Evolutionary conservation across 768 basidiomycete genomes (phyloP), one percentile per base, ranked within the genome.

Genomic region (Butyriboletus loyo): DNA sequence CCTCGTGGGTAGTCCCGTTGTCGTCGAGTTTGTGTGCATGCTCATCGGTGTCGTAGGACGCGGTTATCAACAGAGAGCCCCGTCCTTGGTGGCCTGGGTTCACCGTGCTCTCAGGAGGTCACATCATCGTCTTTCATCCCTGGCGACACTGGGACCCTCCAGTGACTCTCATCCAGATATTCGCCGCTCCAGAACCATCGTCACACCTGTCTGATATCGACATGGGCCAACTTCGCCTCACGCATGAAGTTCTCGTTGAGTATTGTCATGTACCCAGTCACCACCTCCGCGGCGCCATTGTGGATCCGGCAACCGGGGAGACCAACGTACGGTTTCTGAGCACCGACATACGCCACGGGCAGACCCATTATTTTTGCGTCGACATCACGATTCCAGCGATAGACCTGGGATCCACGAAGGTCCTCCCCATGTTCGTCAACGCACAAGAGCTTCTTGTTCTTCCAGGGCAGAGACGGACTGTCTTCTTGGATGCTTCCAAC

Each of bases 81-180:
- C 21, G 14, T 21, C 43, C 52, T 1, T 57, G 52, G 52, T 50
- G 37, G 43, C 50, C 48, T 14, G 55, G 47, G 17, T 42, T 58
- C 35, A 64, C 56, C 5, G 30, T 63, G 2, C 55, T 55, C 19
- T 58, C 58, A 19, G 54, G 49, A 10, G 37, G 11, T 2, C 36
- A 61, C 15, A 34, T 63, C 35, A 10, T 63, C 15, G 55, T 58
- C 36, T 64, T 64, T 44, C 51, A 31, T 53, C 49, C 50, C 31
- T 56, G 47, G 47, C n/a, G 6, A 13, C 27, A 28, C 10, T 38
- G 31, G 34, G 19, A 49, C 10, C 54, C 46, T 48, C 52, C 50
- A 3, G 38, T 28, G 39, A 55, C 56, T 14, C 59, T 61, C 19
- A 50, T 65, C 28, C 63, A 64, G 14, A 57, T 44, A n/a, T 62